A percentile compares a stretch with the other conserved stretches of the same genome.
Evolutionary conservation across 768 basidiomycete genomes (phyloP).

Genomic region (Lentinula sp.): DNA sequence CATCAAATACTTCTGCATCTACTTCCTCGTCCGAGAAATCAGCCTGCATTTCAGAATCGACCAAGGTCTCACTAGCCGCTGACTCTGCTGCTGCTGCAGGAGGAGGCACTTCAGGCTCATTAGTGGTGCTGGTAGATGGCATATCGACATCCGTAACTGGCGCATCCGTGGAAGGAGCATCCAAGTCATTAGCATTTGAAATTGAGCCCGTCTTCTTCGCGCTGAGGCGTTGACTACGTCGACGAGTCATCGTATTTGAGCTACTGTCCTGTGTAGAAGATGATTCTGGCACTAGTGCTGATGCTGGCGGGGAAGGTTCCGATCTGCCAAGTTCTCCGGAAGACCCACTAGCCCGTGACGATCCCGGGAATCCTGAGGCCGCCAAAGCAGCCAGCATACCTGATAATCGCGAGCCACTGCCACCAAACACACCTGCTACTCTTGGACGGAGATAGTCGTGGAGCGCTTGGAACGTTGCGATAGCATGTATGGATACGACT

Average conservation of each 20-base stretch:
- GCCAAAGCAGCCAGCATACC: conserved; percentile 91
- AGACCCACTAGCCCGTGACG: conserved; percentile 23
- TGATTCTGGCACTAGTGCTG: conserved; percentile 22
- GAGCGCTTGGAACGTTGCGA: conserved; percentile 95
- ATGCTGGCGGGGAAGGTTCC: conserved; percentile 22
- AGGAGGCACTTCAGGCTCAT: conserved; percentile 19
- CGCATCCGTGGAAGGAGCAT: conserved; percentile 7
- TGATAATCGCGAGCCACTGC: conserved; percentile 61
- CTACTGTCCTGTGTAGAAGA: conserved; percentile 14
- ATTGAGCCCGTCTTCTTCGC: conserved; percentile 43
- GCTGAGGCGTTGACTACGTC: conserved; percentile 80
- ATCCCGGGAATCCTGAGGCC: conserved; percentile 62
- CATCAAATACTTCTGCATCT: conserved; percentile 88
- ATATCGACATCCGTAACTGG: not conserved
- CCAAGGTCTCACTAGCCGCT: conserved; percentile 48
- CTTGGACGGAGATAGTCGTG: conserved; percentile 94
- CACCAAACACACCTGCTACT: conserved; percentile 64
- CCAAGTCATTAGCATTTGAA: not conserved
- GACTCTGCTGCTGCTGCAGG: conserved; percentile 29
- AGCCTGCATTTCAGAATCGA: conserved; percentile 60
- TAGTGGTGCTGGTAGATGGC: conserved; percentile 8
- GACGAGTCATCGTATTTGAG: conserved; percentile 43
- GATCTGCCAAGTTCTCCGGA: conserved; percentile 19
- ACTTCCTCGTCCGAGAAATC: conserved; percentile 84
- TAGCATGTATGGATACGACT: conserved; percentile 96